Evolutionary conservation across 495 filamentous ascomycete species (phyloP), one percentile per base, ranked within the genome.

Genomic region (Poronia punctata): DNA sequence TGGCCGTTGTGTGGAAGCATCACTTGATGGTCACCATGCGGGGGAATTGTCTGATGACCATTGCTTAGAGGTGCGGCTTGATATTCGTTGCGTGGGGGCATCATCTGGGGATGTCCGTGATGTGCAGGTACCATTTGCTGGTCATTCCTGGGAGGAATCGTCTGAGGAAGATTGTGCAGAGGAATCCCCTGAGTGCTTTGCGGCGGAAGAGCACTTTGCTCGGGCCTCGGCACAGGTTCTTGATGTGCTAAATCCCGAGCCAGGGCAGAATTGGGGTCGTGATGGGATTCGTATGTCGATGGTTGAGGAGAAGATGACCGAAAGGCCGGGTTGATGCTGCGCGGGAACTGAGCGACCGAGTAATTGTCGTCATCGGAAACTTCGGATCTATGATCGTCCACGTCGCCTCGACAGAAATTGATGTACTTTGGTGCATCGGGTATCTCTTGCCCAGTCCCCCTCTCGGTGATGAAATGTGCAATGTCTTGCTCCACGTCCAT

Each of bases 401-500:
- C 59, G 54, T 97, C 92, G 4, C 93, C 92, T 14, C 92, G 84
- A 59, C 86, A 89, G 64, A 95, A 99, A 68, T 99, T 94, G 74
- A 99, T 95, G 60, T 94, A 99, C 63, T 86, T 95, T 25, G 93
- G 93, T 18, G 93, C 78, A 59, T 95, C 93, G 8, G 93, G 93
- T 32, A 99, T 99, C 53, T 97, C 92, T 59, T 96, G 86, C 20
- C 92, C 92, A 4, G 93, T 99, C 20, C 88, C 89, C 49, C 64
- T 72, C 29, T 95, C 88, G 46, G 75, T 82, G 62, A 99, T 97
- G 67, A 99, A 99, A 38, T 60, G 68, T 6, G 77, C 66, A 38
- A 99, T 96, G 57, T 99, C 93, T 58, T 92, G 94, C 59, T 95
- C 87, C 0, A 99, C 92, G 48, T 97, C 93, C 64, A 90, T 93